Evolutionary conservation across 192 early-diverging fungal species (phyloP).

Genomic region (Polychytrium aggregatum): DNA sequence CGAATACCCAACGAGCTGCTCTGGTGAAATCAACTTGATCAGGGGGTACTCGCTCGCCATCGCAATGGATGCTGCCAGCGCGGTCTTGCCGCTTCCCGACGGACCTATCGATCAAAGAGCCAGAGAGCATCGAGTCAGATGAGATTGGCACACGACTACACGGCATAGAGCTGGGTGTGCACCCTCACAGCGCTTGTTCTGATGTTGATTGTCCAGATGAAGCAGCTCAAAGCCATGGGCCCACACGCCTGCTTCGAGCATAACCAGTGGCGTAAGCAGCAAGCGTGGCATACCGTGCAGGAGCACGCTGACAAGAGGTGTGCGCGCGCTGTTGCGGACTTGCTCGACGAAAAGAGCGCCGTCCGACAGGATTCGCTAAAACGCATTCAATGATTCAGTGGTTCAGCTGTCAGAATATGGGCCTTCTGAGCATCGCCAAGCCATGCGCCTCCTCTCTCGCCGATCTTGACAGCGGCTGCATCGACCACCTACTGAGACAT

Average conservation of each 20-base stretch:
- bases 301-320: conserved; percentile 84
- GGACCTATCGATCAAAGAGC: too few species aligned
- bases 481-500: conserved; percentile 49
- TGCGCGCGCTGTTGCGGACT: conserved; percentile 65
- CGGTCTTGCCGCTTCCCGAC: conserved; percentile 84
- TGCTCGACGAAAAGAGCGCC: conserved; percentile 45
- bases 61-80: conserved; percentile 90
- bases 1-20: conserved; percentile 83
- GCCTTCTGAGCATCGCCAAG: too few species aligned
- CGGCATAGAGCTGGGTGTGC: background rate
- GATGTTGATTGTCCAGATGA: conserved; percentile 2
- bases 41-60: conserved; percentile 87
- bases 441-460: too few species aligned
- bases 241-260: too few species aligned
- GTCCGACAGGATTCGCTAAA: conserved; percentile 39
- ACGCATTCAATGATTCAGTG: background rate
- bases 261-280: too few species aligned
- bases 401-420: conserved; percentile 21
- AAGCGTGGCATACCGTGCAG: conserved; percentile 65
- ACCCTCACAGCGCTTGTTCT: background rate
- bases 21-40: conserved; percentile 93
- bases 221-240: too few species aligned
- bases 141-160: conserved; percentile 2
- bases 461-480: too few species aligned
- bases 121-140: too few species aligned